Evolutionary conservation across 306 rosid genomes (phyloP), one percentile per base, ranked within the genome.

Genomic region (Lathyrus aphaca): DNA sequence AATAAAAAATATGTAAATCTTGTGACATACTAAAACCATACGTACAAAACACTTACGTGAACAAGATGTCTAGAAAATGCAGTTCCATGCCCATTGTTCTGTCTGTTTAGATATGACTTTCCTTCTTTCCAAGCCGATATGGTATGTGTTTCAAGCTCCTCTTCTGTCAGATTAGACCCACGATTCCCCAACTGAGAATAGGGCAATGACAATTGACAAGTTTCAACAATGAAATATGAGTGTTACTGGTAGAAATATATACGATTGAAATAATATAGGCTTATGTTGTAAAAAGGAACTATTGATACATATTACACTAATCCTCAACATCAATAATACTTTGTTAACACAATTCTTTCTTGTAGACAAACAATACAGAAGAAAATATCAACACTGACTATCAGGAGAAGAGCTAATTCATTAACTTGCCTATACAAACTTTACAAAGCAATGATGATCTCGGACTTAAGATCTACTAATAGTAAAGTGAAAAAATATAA

Each of bases 81-180:
- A 64, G 85, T 78, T 73, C 91, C 89, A 32, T 71, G 91, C 21
- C 80, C 86, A 81, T 86, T 88, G 68, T 84, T 81, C 71, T 84
- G 89, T 58, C 88, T 86, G 49, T 76, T 85, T 32, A 90, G 80
- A 85, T 88, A 86, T 27, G 85, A 82, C 76, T 90, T 93, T 67
- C 91, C 98, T 72, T 90, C 96, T 83, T 93, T 93, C 98, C 98
- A 93, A 74, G 98, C 98, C 17, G 96, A 86, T 82, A 93, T 88
- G 15, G 93, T 82, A 83, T 93, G 98, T 66, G 98, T 93, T 80
- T 93, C 97, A 66, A 93, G 98, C 78, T 93, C 98, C 81, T 93
- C 98, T 69, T 93, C 96, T 13, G 98, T 89, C 77, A 93, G 88
- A 84, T 88, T 93, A 60, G 98, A 93, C 10, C 96, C 97, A 71